Evolutionary conservation across 148 eudicot species (phyloP), one percentile per base, ranked within the genome.

Genomic region (Diospyros kaki): DNA sequence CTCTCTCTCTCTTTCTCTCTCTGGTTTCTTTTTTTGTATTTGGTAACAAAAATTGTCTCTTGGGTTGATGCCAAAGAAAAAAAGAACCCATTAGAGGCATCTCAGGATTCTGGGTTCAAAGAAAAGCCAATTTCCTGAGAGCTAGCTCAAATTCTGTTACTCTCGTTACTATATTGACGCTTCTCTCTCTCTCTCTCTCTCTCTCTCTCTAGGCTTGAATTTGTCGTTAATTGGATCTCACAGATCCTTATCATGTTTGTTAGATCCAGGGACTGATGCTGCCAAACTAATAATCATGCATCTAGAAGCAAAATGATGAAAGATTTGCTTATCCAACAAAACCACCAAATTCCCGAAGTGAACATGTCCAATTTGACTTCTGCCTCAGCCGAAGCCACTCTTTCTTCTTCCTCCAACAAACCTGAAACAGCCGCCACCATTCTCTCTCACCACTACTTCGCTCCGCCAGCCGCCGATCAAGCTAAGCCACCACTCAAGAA

Each of bases 281-380:
- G 46, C 58, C 38, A 73, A 44, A 52, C 15, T n/a, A 43, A 69
- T 45, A 28, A 28, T 28, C 28, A 28, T 28, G 28, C 44, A 51
- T 12, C 66, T 14, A 61, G 48, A 46, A 2, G 71, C 64, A 58
- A 68, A 42, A 89, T 85, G 87, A 80, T 86, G 84, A 88, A 89
- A 59, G 78, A 74, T 7, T 63, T 79, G 54, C 58, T 77, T 48
- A 73, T 66, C 44, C 83, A 85, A 58, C 89, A 83, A 56, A 70
- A 79, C 42, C 68, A 80, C 40, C 77, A 54, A n/a, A 73, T 73
- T 61, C 48, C 77, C 52, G 95, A 93, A 60, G 97, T 90, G 60
- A 93, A 87, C 78, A 75, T 88, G 87, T 91, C 97, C 14, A 89
- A 91, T 84, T 80, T 92, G 77, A 93, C 91, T 55, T 87, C 95